These are phyloP conservation scores for Teratosphaeria viscida DNA, from an alignment of 2,329 filamentous ascomycete genomes.

Conservation along the genomic window DNA sequence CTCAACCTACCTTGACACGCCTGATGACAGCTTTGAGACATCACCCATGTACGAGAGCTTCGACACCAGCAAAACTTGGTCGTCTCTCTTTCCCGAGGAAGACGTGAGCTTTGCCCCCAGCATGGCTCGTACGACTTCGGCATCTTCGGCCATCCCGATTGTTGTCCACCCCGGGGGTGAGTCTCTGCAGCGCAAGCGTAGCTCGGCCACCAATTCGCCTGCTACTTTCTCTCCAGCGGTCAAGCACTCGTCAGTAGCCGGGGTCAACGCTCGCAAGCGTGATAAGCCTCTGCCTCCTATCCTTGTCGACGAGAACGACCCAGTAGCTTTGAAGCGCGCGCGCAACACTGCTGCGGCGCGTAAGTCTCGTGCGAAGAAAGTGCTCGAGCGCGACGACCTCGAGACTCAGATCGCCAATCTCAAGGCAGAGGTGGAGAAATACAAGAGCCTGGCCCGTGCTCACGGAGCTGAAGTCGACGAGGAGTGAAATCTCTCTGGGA, in stretches of 20 bases:
- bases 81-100: conserved; percentile 57
- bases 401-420: conserved; percentile 56
- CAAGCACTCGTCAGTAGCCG: conserved; percentile 59
- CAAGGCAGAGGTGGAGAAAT: conserved; percentile 29
- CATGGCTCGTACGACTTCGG: conserved; percentile 32
- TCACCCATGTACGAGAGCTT: conserved; percentile 62
- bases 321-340: conserved; percentile 79
- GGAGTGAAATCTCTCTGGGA: background rate
- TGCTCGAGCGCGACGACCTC: conserved; percentile 61
- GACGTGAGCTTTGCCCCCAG: conserved; percentile 19
- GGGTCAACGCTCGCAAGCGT: conserved; percentile 61
- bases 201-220: conserved; percentile 34
- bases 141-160: conserved; percentile 25
- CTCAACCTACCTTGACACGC: conserved; percentile 66
- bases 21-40: conserved; percentile 59
- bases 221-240: conserved; percentile 24
- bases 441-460: conserved; percentile 14
- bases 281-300: conserved; percentile 75
- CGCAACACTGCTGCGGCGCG: conserved; percentile 89
- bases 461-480: conserved; percentile 1
- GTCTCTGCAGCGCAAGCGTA: conserved; percentile 18
- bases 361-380: conserved; percentile 83
- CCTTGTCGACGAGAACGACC: conserved; percentile 62
- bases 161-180: conserved; percentile 28
- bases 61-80: conserved; percentile 51